Conservation (phyloP, 345 rosid species). For the Salix koriyanagi region DNA sequence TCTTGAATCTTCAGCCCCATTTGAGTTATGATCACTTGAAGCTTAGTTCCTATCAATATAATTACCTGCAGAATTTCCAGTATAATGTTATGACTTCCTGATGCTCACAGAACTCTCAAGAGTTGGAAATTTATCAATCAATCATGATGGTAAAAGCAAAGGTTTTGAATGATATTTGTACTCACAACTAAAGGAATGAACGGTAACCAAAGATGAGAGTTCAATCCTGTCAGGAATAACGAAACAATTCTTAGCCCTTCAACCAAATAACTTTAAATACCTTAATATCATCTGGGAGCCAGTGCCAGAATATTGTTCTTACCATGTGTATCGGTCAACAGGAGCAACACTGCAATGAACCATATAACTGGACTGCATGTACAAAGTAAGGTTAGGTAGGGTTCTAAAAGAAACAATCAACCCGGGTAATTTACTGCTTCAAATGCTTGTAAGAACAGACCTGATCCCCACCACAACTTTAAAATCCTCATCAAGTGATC, state of each 20-base stretch:
- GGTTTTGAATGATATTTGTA: background rate
- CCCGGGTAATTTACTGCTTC: background rate
- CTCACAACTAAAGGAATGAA: conserved; percentile 82
- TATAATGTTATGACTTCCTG: background rate
- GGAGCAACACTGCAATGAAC: conserved; percentile 61
- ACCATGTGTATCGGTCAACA: conserved; percentile 82
- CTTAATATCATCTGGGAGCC: background rate
- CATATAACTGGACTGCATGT: conserved; percentile 70
- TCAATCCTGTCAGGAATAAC: conserved; percentile 46
- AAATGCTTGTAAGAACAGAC: conserved; percentile 25
- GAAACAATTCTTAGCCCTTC: background rate
- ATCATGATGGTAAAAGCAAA: background rate
- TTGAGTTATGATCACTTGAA: conserved; percentile 78
- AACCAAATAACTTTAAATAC: background rate
- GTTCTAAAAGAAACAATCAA: background rate
- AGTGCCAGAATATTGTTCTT: conserved; percentile 12
- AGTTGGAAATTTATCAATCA: background rate
- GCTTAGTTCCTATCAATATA: conserved; percentile 71
- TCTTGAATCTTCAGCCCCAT: conserved; percentile 77
- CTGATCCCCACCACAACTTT: conserved; percentile 83
- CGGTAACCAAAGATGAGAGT: conserved; percentile 73
- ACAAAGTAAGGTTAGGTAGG: conserved; percentile 7
- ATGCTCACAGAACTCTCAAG: background rate
- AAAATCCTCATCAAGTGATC: conserved; percentile 88
- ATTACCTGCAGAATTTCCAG: conserved; percentile 44